phyloP scores from a whole-genome alignment of 306 rosid species.

The Pueraria montana region DNA sequence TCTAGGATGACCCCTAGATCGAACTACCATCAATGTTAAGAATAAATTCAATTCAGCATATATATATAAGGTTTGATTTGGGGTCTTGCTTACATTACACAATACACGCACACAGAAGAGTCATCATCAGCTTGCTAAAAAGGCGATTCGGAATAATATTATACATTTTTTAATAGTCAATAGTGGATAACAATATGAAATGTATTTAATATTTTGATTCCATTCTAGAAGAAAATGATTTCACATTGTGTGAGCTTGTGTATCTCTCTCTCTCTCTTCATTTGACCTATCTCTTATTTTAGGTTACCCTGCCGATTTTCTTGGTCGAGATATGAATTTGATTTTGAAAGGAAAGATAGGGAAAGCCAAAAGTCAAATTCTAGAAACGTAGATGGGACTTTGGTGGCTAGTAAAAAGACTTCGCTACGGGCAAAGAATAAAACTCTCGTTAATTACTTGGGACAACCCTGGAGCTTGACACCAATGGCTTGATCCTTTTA shows the following conservation, averaged over 20 bases:
- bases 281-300: background rate
- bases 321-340: slow-evolving; percentile 4
- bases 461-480: background rate
- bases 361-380: background rate
- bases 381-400: background rate
- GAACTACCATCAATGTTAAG: too few relatives aligned
- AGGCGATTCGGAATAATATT: too few relatives aligned
- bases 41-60: too few relatives aligned
- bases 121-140: too few relatives aligned
- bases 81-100: too few relatives aligned
- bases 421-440: background rate
- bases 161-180: background rate
- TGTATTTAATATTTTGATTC: slow-evolving; percentile 14
- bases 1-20: too few relatives aligned
- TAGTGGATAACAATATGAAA: slow-evolving; percentile 3
- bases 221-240: slow-evolving; percentile 29
- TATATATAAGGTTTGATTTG: too few relatives aligned
- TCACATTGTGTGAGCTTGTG: background rate
- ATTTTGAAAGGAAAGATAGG: background rate
- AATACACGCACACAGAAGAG: too few relatives aligned
- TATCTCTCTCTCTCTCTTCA: background rate
- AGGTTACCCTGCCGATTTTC: background rate
- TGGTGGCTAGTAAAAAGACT: slow-evolving; percentile 4
- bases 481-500: background rate
- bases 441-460: background rate